Evolutionary conservation across 106 monocot species (phyloP).

Genomic region (Platanthera zijinensis): DNA sequence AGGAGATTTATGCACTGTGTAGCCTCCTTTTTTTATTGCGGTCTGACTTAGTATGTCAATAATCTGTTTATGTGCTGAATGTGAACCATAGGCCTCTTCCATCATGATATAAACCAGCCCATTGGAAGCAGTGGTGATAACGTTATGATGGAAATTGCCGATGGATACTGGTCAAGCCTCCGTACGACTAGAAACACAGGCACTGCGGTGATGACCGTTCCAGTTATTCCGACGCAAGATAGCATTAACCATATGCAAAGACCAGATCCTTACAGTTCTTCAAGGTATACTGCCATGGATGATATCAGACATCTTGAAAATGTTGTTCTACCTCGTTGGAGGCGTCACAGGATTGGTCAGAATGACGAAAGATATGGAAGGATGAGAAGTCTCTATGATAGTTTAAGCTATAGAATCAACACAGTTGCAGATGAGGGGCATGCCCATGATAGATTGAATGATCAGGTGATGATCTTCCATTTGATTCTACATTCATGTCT

Average conservation of each 20-base stretch:
- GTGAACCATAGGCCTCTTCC: background rate
- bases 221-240: constrained; percentile 2
- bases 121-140: constrained; percentile 7
- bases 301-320: constrained; percentile 7
- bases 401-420: constrained; percentile 17
- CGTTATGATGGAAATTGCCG: background rate
- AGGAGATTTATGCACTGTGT: no score
- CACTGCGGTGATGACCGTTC: background rate
- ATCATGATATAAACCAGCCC: constrained; percentile 17
- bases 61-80: background rate
- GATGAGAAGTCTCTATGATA: constrained; percentile 15
- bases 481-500: background rate
- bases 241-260: constrained; percentile 9
- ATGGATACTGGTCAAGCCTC: background rate
- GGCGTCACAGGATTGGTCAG: constrained; percentile 25
- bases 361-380: constrained; percentile 27
- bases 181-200: constrained; percentile 8
- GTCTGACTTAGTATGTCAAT: background rate
- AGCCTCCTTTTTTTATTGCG: background rate
- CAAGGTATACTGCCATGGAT: constrained; percentile 13
- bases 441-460: constrained; percentile 11
- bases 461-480: constrained; percentile 18
- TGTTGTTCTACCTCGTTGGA: constrained; percentile 6
- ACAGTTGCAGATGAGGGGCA: constrained; percentile 9
- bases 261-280: constrained; percentile 7